These are phyloP conservation scores for Coprinellus micaceus DNA, from an alignment of 768 basidiomycete genomes.

Conservation along the genomic window DNA sequence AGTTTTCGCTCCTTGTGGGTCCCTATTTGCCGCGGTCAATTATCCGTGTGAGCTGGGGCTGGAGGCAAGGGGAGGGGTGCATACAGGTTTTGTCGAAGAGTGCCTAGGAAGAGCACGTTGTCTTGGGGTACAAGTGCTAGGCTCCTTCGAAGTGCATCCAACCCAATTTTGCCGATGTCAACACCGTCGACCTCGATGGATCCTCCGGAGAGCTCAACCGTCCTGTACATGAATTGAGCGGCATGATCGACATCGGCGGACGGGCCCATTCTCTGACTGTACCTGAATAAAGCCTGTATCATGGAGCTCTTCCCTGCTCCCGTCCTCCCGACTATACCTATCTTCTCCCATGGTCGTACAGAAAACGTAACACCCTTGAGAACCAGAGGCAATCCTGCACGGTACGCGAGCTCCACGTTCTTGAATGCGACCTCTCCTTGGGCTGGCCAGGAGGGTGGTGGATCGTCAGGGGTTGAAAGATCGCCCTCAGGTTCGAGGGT, in stretches of 20 bases:
- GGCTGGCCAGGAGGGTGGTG: slow-evolving; percentile 45
- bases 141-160: slow-evolving; percentile 49
- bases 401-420: slow-evolving; percentile 52
- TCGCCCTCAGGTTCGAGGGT: slow-evolving; percentile 55
- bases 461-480: slow-evolving; percentile 37
- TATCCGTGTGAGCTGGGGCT: too few species aligned
- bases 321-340: slow-evolving; percentile 17
- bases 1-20: slow-evolving; percentile 47
- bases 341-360: slow-evolving; percentile 57
- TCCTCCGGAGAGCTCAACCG: slow-evolving; percentile 57
- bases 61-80: too few species aligned
- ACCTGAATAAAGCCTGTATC: slow-evolving; percentile 55
- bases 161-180: slow-evolving; percentile 48
- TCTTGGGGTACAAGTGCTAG: slow-evolving; percentile 71
- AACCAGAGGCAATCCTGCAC: slow-evolving; percentile 60
- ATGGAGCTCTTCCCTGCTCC: slow-evolving; percentile 49
- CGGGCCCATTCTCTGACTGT: background rate
- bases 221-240: slow-evolving; percentile 28
- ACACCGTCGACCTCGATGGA: slow-evolving; percentile 52
- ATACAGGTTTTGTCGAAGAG: slow-evolving; percentile 41
- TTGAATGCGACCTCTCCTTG: slow-evolving; percentile 53
- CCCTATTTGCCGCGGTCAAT: slow-evolving; percentile 32
- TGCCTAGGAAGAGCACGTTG: slow-evolving; percentile 44
- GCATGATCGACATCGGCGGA: background rate
- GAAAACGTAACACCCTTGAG: slow-evolving; percentile 56